Evolutionary conservation across 345 rosid genomes (phyloP).

Genomic region (Cochlearia excelsa): DNA sequence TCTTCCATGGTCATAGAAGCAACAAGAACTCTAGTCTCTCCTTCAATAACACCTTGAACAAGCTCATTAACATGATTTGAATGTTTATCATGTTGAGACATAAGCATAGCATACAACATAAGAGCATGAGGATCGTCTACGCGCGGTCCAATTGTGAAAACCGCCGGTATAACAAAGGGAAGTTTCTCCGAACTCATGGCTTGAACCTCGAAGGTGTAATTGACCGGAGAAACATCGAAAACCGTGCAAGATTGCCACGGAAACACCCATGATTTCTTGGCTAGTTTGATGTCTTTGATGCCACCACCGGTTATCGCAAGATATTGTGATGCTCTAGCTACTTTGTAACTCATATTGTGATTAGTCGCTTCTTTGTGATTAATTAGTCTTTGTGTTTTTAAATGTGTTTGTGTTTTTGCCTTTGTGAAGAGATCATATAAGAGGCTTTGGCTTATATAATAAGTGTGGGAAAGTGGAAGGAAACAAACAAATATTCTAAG

Average conservation of each 20-base stretch:
- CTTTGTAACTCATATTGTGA: too few relatives aligned
- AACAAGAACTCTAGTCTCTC: slow-evolving; percentile 76
- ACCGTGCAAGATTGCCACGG: slow-evolving; percentile 56
- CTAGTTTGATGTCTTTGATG: slow-evolving; percentile 55
- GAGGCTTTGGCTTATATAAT: too few relatives aligned
- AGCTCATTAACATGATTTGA: slow-evolving; percentile 74
- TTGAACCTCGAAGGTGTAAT: slow-evolving; percentile 80
- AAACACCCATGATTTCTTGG: slow-evolving; percentile 61
- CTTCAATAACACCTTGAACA: slow-evolving; percentile 77
- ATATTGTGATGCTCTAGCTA: slow-evolving; percentile 43
- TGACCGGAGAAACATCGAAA: slow-evolving; percentile 70
- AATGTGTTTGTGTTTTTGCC: too few relatives aligned
- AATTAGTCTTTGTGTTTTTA: too few relatives aligned
- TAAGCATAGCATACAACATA: slow-evolving; percentile 56
- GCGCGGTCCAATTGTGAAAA: slow-evolving; percentile 78
- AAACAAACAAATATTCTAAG: too few relatives aligned
- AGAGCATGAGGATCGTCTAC: slow-evolving; percentile 55
- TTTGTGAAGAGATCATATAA: too few relatives aligned
- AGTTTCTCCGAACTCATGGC: slow-evolving; percentile 94
- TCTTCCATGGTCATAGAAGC: slow-evolving; percentile 94
- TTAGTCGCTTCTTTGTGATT: too few relatives aligned
- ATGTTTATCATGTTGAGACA: slow-evolving; percentile 65
- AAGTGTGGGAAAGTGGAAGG: too few relatives aligned
- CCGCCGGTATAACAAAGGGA: slow-evolving; percentile 69
- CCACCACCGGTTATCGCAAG: slow-evolving; percentile 63